phyloP scores from a whole-genome alignment of 108 stramenopile genomes.

The Skeletonema potamos region DNA sequence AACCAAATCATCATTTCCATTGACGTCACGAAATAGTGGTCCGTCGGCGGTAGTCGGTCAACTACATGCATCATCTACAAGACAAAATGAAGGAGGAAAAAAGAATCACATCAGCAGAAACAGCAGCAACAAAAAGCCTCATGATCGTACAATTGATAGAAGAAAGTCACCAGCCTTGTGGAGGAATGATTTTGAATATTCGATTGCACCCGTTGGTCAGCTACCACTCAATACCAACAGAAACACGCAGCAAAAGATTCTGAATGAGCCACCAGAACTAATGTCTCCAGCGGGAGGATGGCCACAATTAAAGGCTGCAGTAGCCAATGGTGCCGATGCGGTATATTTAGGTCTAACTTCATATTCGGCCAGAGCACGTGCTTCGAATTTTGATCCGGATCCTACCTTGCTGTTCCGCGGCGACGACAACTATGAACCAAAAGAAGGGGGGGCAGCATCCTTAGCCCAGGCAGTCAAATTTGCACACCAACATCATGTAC shows the following conservation, averaged over 20 bases:
- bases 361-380: conserved; percentile 68
- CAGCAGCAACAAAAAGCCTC: conserved; percentile 3
- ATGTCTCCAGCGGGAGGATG: conserved; percentile 81
- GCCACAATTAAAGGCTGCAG: conserved; percentile 69
- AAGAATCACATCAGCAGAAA: too few species aligned
- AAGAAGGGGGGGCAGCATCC: conserved; percentile 8
- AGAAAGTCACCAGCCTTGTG: conserved; percentile 74
- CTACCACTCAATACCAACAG: background rate
- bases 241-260: background rate
- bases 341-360: conserved; percentile 70
- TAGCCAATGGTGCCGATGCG: conserved; percentile 79
- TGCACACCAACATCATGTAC: conserved; percentile 48
- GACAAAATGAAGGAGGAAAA: background rate
- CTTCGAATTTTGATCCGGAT: conserved; percentile 69
- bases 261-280: conserved; percentile 56
- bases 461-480: conserved; percentile 45
- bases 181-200: conserved; percentile 50
- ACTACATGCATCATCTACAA: background rate
- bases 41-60: background rate
- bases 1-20: background rate
- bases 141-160: conserved; percentile 49
- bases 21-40: background rate
- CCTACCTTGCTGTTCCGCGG: conserved; percentile 29
- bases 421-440: background rate
- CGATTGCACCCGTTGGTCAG: conserved; percentile 8